Base-by-base conservation (phyloP, 2,329 filamentous ascomycete species). In the Teratosphaeria pseudoeucalypti region DNA sequence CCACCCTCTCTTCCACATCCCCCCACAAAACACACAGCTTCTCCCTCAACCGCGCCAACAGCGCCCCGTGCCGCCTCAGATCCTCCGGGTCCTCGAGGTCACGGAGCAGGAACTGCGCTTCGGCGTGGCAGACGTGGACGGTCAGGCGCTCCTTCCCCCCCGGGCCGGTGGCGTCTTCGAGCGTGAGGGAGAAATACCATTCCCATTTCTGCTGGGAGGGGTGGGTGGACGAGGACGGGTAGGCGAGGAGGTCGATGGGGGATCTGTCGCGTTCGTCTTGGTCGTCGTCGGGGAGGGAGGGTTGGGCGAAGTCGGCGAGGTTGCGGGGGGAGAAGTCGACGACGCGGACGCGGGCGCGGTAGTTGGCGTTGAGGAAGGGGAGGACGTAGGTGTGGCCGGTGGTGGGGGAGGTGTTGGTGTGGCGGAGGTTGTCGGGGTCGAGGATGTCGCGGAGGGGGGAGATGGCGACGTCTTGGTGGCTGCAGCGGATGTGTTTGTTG, bases 1-100 rank as follows among this genome's bases (percentile, higher is more conserved):
- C 69, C 88, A 34, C 52, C 37, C 16, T 34, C 70, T 95, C 90
- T 69, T 92, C 85, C 1, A 96, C 77, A 62, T 96, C 83, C 1
- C 92, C 92, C 92, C 92, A 97, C 1, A 96, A 78, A 39, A 84
- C 76, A 70, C 87, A 92, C 58, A 96, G 77, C 65, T 82, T 85
- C 65, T 95, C 83, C 56, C 83, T 81, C 4, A 96, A 74, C 6
- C 71, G 63, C 2, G 67, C 70, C 0, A 94, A 75, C 1, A 74
- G 68, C 0, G 71, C 57, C 2, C 73, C 66, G 53, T 87, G 75
- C n/a, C 73, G 70, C 23, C 79, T 80, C 37, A 96, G 78, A 71
- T 77, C 85, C 78, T 84, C 74, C 6, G 71, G 71, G 52, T 86
- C 80, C 65, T 82, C 75, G 59, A 84, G 70, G 54, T 77, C 75